phyloP scores from a whole-genome alignment of 208 protist genomes.

The Acanthamoeba culbertsoni region DNA sequence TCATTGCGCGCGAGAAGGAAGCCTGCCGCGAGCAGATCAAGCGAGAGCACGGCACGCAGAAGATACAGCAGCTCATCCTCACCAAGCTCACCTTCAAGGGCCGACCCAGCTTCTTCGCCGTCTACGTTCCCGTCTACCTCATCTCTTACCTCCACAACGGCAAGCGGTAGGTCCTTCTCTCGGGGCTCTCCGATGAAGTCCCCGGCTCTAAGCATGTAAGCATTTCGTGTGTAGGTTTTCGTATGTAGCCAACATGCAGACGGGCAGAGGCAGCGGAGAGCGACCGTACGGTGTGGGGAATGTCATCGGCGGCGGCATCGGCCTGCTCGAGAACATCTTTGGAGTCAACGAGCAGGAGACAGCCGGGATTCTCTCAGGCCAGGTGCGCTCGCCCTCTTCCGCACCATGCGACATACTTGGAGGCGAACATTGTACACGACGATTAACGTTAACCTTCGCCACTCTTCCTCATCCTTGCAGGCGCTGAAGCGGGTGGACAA shows the following conservation, averaged over 20 bases:
- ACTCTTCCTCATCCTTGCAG: not conserved
- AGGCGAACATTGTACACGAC: not conserved
- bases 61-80: conserved; percentile 49
- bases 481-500: conserved; percentile 6
- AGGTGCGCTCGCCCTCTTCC: not conserved
- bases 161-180: not conserved
- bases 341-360: conserved; percentile 51
- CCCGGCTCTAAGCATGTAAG: not conserved
- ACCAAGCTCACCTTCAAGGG: conserved; percentile 52
- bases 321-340: conserved; percentile 33
- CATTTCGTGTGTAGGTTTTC: not conserved
- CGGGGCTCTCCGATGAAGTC: not conserved
- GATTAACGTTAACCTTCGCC: not conserved
- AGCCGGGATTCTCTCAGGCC: conserved; percentile 21
- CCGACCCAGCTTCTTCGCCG: not conserved
- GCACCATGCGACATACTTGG: not conserved
- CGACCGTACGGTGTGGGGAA: conserved; percentile 40
- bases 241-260: conserved; percentile 11
- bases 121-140: conserved; percentile 34
- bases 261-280: not conserved
- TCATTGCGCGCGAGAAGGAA: conserved; percentile 31
- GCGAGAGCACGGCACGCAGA: conserved; percentile 7
- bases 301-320: conserved; percentile 11
- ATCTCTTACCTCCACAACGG: conserved; percentile 26
- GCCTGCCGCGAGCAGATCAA: conserved; percentile 25